phyloP scores from a whole-genome alignment of 805 yeast species.

The Torulaspora quercuum region DNA sequence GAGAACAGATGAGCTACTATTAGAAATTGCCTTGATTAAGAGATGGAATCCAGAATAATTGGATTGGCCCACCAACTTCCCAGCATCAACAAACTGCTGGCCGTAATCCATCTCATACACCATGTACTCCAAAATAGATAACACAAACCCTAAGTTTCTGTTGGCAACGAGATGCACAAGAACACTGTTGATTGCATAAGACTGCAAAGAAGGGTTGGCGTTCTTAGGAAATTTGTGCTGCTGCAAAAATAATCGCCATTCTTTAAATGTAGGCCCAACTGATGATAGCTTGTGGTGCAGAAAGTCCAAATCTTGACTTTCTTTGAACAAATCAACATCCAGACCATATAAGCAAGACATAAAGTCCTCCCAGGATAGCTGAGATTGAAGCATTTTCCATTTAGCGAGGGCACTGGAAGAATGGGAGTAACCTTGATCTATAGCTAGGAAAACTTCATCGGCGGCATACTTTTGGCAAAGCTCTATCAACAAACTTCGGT shows the following conservation, averaged over 20 bases:
- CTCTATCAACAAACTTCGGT: conserved; percentile 10
- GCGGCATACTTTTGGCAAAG: conserved; percentile 20
- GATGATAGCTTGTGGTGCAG: conserved; percentile 17
- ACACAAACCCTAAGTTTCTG: conserved; percentile 15
- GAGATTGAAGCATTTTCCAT: conserved; percentile 16
- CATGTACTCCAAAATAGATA: conserved; percentile 16
- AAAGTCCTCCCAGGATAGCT: conserved; percentile 14
- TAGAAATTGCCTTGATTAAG: conserved; percentile 16
- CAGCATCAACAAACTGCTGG: conserved; percentile 13
- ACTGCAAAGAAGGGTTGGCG: conserved; percentile 17
- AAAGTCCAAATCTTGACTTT: conserved; percentile 15
- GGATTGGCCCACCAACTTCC: conserved; percentile 8
- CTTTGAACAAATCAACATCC: conserved; percentile 15
- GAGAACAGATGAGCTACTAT: conserved; percentile 16
- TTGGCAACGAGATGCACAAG: conserved; percentile 13
- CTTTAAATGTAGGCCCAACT: conserved; percentile 8
- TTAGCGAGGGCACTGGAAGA: conserved; percentile 1
- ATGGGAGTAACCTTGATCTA: conserved; percentile 1
- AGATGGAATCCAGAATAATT: conserved; percentile 17
- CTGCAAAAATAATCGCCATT: conserved; percentile 16
- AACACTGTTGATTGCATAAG: conserved; percentile 15
- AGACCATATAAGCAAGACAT: conserved; percentile 8
- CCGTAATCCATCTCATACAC: conserved; percentile 11
- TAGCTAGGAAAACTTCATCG: conserved; percentile 9
- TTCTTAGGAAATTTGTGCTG: conserved; percentile 8